Base-by-base conservation (phyloP, 495 filamentous ascomycete species). In the Tuber aestivum region DNA sequence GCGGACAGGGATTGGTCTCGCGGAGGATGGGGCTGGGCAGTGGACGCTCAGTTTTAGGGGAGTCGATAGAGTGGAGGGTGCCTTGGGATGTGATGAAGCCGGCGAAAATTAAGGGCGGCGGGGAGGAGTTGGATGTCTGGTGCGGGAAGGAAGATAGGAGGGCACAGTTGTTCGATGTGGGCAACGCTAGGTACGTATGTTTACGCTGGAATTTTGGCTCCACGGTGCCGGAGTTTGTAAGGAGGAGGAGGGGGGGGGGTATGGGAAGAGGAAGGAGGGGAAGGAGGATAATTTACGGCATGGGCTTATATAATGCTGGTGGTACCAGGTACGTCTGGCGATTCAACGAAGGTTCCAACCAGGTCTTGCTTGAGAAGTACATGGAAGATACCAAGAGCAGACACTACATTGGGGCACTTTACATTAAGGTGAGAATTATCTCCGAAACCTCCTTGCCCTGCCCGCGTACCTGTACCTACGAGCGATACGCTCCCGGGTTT, bases 11-110 rank as follows among this genome's bases (percentile, higher is more conserved):
- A 32, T n/a, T 61, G 56, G 12, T 32, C n/a, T 61, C 56, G 10
- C 56, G 27, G n/a, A 61, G 56, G 56, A 27, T 61, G 56, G 27
- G 56, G 12, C 56, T 61, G 56, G 56, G n/a, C 0, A 61, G 56
- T 61, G 56, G 56, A 61, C 27, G 56, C 56, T 61, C n/a, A 9
- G 10, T 27, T 32, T 61, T 61, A 14, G 56, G 56, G 27, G 69
- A 72, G 18, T 56, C 35, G 0, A 73, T 77, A 5, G 78, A 79
- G 73, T 79, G 72, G 72, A 72, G 23, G 56, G 78, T 79, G 6
- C 78, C 78, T 21, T 79, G 78, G 78, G 72, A 79, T 32, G 70
- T 72, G n/a, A 70, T 70, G 76, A 79, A 79, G 45, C 78, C 78
- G 3, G 70, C 76, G 1, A 70, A 44, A 12, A 75, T 79, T 23